Evolutionary conservation across 2,329 filamentous ascomycete genomes (phyloP).

Genomic region (Laburnicola sp.): DNA sequence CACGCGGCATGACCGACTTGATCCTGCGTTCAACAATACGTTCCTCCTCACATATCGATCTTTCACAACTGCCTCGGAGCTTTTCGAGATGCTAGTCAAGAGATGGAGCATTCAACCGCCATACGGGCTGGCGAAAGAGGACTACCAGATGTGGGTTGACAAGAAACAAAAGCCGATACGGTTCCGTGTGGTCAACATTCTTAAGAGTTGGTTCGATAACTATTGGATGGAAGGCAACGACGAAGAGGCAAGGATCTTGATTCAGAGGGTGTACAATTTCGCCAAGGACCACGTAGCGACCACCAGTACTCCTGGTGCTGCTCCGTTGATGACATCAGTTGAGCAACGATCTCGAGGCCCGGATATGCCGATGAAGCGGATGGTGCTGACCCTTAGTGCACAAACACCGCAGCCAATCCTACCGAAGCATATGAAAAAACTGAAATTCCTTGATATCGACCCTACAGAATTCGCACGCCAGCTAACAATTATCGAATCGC

Average conservation of each 20-base stretch:
- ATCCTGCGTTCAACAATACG: constrained; percentile 95
- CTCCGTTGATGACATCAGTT: constrained; percentile 79
- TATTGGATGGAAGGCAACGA: constrained; percentile 98
- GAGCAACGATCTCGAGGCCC: constrained; percentile 88
- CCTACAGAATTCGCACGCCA: constrained; percentile 95
- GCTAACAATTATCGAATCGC: constrained; percentile 94
- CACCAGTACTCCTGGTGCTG: constrained; percentile 87
- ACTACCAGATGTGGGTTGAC: constrained; percentile 87
- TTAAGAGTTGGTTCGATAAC: constrained; percentile 97
- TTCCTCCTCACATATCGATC: constrained; percentile 96
- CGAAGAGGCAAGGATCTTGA: constrained; percentile 79
- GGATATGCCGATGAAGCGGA: constrained; percentile 79
- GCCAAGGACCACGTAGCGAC: constrained; percentile 90
- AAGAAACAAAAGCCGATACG: constrained; percentile 95
- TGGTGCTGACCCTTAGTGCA: constrained; percentile 83
- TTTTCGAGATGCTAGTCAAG: constrained; percentile 90
- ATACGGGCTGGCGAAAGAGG: constrained; percentile 71
- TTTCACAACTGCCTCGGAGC: constrained; percentile 85
- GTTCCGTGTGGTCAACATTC: constrained; percentile 93
- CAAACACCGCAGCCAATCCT: constrained; percentile 86
- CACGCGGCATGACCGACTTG: constrained; percentile 91
- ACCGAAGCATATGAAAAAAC: constrained; percentile 99
- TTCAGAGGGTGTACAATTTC: constrained; percentile 87
- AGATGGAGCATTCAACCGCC: constrained; percentile 92
- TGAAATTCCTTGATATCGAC: constrained; percentile 98